A percentile compares a stretch with the other conserved stretches of the same genome.
Evolutionary conservation across 2,329 filamentous ascomycete species (phyloP).

Genomic region (Xylariales sp.): DNA sequence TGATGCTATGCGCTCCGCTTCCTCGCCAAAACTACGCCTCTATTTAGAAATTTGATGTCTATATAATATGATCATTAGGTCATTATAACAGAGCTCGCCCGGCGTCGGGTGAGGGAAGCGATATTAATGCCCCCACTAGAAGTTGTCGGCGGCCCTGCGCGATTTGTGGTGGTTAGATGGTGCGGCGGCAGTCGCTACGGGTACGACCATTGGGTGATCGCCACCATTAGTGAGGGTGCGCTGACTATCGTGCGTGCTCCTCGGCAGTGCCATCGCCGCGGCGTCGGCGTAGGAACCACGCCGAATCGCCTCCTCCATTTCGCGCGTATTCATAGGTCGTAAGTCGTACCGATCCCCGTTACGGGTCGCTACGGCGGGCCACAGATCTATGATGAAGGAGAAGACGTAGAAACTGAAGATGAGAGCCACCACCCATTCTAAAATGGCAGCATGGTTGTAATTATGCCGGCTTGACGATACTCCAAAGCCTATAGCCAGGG

Average conservation of each 20-base stretch:
- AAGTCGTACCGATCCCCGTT: slow-evolving; percentile 40
- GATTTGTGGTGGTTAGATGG: slow-evolving; percentile 31
- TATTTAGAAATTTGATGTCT: not conserved
- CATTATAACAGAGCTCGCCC: slow-evolving; percentile 12
- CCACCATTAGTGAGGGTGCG: slow-evolving; percentile 44
- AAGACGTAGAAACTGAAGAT: slow-evolving; percentile 90
- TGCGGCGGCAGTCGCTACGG: slow-evolving; percentile 24
- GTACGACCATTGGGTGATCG: slow-evolving; percentile 24
- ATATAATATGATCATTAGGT: slow-evolving; percentile 25
- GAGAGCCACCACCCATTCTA: slow-evolving; percentile 84
- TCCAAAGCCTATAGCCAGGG: slow-evolving; percentile 79
- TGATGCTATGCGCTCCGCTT: slow-evolving; percentile 14
- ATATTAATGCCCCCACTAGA: slow-evolving; percentile 33
- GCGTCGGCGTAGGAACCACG: slow-evolving; percentile 35
- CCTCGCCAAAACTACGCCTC: slow-evolving; percentile 15
- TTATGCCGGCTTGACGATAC: slow-evolving; percentile 61
- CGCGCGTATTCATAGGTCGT: slow-evolving; percentile 42
- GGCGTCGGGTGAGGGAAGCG: not conserved
- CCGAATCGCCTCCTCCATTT: slow-evolving; percentile 46
- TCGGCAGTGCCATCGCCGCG: slow-evolving; percentile 25
- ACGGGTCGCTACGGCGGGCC: slow-evolving; percentile 75
- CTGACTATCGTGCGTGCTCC: slow-evolving; percentile 47
- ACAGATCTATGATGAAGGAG: slow-evolving; percentile 87
- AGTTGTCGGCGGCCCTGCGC: slow-evolving; percentile 40
- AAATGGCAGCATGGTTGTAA: slow-evolving; percentile 76